phyloP scores from a whole-genome alignment of 345 rosid species.

The Lepidium didymum region DNA sequence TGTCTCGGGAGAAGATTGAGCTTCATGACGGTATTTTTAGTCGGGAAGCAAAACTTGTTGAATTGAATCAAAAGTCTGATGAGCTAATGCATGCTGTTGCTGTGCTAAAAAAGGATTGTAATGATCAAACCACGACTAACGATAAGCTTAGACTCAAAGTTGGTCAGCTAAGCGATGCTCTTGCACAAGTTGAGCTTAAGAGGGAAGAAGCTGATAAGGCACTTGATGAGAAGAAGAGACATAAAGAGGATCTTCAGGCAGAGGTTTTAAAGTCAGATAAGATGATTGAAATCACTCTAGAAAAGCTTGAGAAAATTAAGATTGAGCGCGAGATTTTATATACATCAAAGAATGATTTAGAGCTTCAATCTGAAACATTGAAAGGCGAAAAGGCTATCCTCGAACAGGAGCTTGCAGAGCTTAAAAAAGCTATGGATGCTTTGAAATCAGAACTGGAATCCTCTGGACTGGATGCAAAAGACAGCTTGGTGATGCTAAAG shows the following conservation, averaged over 20 bases:
- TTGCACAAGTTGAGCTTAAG: slow-evolving; percentile 28
- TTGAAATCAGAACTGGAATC: slow-evolving; percentile 40
- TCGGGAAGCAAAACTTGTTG: slow-evolving; percentile 36
- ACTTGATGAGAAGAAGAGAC: slow-evolving; percentile 40
- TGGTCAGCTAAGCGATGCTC: slow-evolving; percentile 20
- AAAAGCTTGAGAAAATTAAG: slow-evolving; percentile 31
- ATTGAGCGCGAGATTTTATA: slow-evolving; percentile 26
- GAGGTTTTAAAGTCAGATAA: slow-evolving; percentile 38
- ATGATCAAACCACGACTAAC: slow-evolving; percentile 30
- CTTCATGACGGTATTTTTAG: slow-evolving; percentile 31
- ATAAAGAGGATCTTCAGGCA: slow-evolving; percentile 25
- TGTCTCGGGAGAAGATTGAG: slow-evolving; percentile 40
- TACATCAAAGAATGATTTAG: slow-evolving; percentile 31
- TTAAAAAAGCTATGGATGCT: slow-evolving; percentile 21
- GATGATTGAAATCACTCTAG: slow-evolving; percentile 24
- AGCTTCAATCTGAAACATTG: slow-evolving; percentile 20
- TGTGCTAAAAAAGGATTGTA: slow-evolving; percentile 26
- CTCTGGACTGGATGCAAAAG: background rate
- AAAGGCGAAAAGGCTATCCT: slow-evolving; percentile 37
- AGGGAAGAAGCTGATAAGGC: slow-evolving; percentile 35
- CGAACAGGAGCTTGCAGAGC: slow-evolving; percentile 39
- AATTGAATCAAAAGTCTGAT: slow-evolving; percentile 33
- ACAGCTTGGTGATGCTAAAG: slow-evolving; percentile 40
- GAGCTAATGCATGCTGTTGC: slow-evolving; percentile 26
- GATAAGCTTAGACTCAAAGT: slow-evolving; percentile 29